A percentile compares a stretch with the other conserved stretches of the same genome.
Evolutionary conservation across 768 basidiomycete genomes (phyloP).

Genomic region (Termitomyces sp.): DNA sequence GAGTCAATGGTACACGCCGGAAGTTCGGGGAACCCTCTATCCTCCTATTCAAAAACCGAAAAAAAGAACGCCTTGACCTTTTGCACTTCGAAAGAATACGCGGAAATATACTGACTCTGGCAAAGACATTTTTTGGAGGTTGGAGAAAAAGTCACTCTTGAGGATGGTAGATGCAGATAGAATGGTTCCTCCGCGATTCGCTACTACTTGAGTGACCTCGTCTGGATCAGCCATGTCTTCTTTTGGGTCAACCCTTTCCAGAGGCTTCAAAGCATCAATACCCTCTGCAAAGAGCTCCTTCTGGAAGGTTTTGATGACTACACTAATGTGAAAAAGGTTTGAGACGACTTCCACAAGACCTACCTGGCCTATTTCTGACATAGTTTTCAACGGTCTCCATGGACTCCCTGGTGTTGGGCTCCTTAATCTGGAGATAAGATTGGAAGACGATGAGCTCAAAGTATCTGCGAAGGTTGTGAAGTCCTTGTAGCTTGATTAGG

Average conservation of each 20-base stretch:
- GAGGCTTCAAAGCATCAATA: conserved; percentile 71
- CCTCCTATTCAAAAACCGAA: conserved; percentile 37
- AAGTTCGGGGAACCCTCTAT: conserved; percentile 96
- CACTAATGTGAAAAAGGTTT: background rate
- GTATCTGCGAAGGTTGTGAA: conserved; percentile 80
- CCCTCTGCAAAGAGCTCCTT: conserved; percentile 83
- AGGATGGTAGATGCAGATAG: conserved; percentile 89
- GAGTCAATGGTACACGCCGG: conserved; percentile 67
- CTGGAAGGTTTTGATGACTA: conserved; percentile 93
- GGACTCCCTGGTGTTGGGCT: conserved; percentile 73
- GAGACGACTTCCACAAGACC: conserved; percentile 1
- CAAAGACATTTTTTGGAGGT: conserved; percentile 93
- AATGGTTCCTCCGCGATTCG: conserved; percentile 78
- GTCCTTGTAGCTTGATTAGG: conserved; percentile 33
- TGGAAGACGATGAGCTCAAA: conserved; percentile 87
- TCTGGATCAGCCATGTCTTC: conserved; percentile 80
- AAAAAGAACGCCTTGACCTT: background rate
- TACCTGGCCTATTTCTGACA: conserved; percentile 81
- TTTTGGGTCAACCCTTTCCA: conserved; percentile 63
- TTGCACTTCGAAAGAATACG: background rate
- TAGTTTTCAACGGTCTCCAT: conserved; percentile 78
- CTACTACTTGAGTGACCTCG: conserved; percentile 84
- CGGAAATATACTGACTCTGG: conserved; percentile 61
- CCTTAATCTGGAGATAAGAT: conserved; percentile 77
- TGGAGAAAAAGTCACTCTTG: conserved; percentile 93